Percentiles rank a stretch among this genome's conserved stretches.
phyloP scores from a whole-genome alignment of 2,329 filamentous ascomycete species.

The Dichotomopilus funicola region DNA sequence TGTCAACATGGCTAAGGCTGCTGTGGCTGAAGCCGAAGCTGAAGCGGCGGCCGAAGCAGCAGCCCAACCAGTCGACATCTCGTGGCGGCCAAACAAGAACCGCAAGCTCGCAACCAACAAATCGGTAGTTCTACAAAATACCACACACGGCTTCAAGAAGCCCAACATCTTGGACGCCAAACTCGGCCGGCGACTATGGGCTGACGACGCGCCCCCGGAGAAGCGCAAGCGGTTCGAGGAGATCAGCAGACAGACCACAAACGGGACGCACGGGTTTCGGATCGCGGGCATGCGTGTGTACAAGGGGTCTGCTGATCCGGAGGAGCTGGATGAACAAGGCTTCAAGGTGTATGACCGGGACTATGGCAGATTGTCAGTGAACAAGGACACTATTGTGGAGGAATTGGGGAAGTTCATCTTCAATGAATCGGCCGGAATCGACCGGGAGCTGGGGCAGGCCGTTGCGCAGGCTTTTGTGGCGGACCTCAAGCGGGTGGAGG shows the following conservation, averaged over 20 bases:
- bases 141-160: slow-evolving; percentile 69
- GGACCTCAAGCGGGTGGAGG: slow-evolving; percentile 47
- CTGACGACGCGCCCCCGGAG: slow-evolving; percentile 57
- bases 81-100: slow-evolving; percentile 45
- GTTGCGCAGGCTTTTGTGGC: slow-evolving; percentile 48
- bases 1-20: slow-evolving; percentile 19
- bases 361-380: slow-evolving; percentile 49
- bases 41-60: slow-evolving; percentile 6
- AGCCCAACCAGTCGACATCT: slow-evolving; percentile 23
- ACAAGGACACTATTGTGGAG: slow-evolving; percentile 46
- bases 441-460: slow-evolving; percentile 49
- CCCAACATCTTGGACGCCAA: slow-evolving; percentile 94
- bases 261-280: slow-evolving; percentile 54
- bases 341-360: slow-evolving; percentile 59
- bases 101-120: slow-evolving; percentile 66
- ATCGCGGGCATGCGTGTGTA: slow-evolving; percentile 61
- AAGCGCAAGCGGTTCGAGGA: slow-evolving; percentile 56
- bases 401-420: slow-evolving; percentile 54
- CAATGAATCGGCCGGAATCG: slow-evolving; percentile 51
- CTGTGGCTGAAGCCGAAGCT: slow-evolving; percentile 14
- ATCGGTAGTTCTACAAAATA: slow-evolving; percentile 80
- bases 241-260: slow-evolving; percentile 53
- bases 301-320: slow-evolving; percentile 46
- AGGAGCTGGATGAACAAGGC: slow-evolving; percentile 46
- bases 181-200: slow-evolving; percentile 80